Percentiles rank a stretch among this genome's conserved stretches.
These are phyloP conservation scores for Xenosphaeropsis pyriputrescens DNA, from an alignment of 2,329 filamentous ascomycete species.

Conservation along the genomic window DNA sequence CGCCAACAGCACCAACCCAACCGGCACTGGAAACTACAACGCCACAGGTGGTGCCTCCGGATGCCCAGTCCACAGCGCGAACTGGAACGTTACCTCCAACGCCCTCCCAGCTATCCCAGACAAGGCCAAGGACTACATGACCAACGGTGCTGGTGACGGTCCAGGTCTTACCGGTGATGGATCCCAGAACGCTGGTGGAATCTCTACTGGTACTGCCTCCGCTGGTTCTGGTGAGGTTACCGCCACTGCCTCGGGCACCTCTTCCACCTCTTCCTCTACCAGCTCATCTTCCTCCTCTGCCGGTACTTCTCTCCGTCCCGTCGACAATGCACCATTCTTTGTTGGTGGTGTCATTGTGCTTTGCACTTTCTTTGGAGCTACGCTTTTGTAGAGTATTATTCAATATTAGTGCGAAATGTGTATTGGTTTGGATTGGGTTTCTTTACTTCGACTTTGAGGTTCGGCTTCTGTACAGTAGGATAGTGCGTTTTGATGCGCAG, in stretches of 20 bases:
- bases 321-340: not conserved
- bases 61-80: slow-evolving; percentile 26
- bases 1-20: slow-evolving; percentile 23
- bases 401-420: not conserved
- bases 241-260: not conserved
- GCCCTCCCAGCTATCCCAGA: slow-evolving; percentile 28
- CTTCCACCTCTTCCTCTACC: not conserved
- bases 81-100: slow-evolving; percentile 29
- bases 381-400: not conserved
- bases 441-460: too few relatives aligned
- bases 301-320: not conserved
- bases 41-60: slow-evolving; percentile 14
- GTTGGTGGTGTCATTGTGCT: not conserved
- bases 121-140: slow-evolving; percentile 23
- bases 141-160: slow-evolving; percentile 28
- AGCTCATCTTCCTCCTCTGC: not conserved
- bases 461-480: too few relatives aligned
- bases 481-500: too few relatives aligned
- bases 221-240: slow-evolving; percentile 12
- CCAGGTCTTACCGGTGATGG: slow-evolving; percentile 19
- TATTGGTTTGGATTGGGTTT: too few relatives aligned
- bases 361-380: not conserved
- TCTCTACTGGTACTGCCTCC: slow-evolving; percentile 11
- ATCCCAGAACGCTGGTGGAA: slow-evolving; percentile 6
- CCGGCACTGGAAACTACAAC: slow-evolving; percentile 33